These are phyloP conservation scores for Tuber calosporum DNA, from an alignment of 495 filamentous ascomycete genomes.

Conservation along the genomic window DNA sequence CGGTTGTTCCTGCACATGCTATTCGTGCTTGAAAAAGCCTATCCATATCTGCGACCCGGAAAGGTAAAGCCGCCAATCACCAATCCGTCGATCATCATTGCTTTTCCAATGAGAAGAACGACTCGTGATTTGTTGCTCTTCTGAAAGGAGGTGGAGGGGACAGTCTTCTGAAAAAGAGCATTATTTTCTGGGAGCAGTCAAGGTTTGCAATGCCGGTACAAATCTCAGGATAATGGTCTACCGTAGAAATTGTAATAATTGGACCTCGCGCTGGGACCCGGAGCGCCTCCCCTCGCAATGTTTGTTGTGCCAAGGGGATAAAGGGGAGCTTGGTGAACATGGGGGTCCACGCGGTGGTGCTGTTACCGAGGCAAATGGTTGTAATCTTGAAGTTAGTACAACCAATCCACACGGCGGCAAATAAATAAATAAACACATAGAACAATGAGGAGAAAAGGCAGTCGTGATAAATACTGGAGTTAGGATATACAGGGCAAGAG, in stretches of 20 bases:
- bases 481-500: no score
- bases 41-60: background rate
- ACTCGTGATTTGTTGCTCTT: background rate
- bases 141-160: background rate
- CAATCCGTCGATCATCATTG: background rate
- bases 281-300: background rate
- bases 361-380: no score
- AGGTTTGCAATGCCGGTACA: background rate
- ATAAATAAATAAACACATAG: no score
- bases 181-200: background rate
- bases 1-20: background rate
- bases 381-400: no score
- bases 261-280: background rate
- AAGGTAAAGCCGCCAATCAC: background rate
- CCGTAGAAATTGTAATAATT: background rate
- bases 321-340: no score
- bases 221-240: background rate
- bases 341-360: no score
- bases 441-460: no score
- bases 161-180: background rate
- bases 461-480: no score
- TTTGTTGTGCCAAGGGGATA: background rate
- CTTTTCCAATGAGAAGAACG: background rate
- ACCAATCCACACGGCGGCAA: no score
- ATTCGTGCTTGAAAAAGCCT: background rate